phyloP scores from a whole-genome alignment of 1,284 basidiomycete species.

The Fomitiporia mediterranea region DNA sequence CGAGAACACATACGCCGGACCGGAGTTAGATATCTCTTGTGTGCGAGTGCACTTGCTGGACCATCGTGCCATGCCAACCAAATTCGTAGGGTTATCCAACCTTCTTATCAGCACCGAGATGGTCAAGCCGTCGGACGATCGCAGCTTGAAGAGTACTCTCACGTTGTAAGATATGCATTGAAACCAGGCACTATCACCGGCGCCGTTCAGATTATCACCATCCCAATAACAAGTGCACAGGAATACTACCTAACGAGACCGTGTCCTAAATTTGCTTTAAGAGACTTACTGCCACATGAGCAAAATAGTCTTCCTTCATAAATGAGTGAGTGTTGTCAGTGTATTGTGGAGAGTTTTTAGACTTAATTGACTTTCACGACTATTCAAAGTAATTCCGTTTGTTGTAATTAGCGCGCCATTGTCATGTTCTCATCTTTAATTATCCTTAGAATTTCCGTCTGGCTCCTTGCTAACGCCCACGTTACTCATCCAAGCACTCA shows the following conservation, averaged over 20 bases:
- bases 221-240: constrained; percentile 65
- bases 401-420: background rate
- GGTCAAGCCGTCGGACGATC: constrained; percentile 73
- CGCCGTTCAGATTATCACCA: constrained; percentile 75
- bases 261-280: too few relatives aligned
- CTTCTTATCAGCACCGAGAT: constrained; percentile 75
- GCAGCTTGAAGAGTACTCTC: constrained; percentile 64
- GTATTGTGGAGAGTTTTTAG: background rate
- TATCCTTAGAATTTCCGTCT: constrained; percentile 65
- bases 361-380: background rate
- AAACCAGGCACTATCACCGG: constrained; percentile 59
- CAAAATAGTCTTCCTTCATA: background rate
- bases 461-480: constrained; percentile 71
- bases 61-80: constrained; percentile 59
- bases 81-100: constrained; percentile 66
- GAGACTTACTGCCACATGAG: constrained; percentile 23
- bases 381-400: constrained; percentile 25
- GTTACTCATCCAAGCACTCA: constrained; percentile 52
- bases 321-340: background rate
- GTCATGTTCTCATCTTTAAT: background rate
- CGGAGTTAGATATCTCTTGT: constrained; percentile 4
- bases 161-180: constrained; percentile 64
- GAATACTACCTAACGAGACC: background rate
- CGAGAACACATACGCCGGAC: constrained; percentile 49
- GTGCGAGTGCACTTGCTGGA: constrained; percentile 76